phyloP scores from a whole-genome alignment of 2,329 filamentous ascomycete genomes.

The Elsinoe perseae region DNA sequence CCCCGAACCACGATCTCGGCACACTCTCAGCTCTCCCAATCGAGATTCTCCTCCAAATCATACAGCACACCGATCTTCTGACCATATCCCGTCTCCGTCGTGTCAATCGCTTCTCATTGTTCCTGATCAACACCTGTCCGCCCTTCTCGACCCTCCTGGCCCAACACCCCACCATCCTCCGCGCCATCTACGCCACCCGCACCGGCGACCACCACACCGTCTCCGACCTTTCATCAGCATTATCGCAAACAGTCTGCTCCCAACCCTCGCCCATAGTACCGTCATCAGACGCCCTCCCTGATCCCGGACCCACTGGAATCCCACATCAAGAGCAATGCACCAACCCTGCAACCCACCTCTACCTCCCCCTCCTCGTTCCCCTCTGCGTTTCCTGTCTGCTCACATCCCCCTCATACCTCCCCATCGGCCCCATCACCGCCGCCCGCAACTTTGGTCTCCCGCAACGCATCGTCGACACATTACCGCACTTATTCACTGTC shows the following conservation, averaged over 20 bases:
- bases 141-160: neutral
- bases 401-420: neutral
- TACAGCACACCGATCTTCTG: neutral
- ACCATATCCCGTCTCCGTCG: constrained; percentile 9
- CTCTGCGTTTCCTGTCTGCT: neutral
- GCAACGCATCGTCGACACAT: neutral
- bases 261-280: neutral
- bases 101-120: neutral
- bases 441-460: constrained; percentile 1
- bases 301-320: neutral
- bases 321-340: neutral
- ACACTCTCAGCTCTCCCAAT: neutral
- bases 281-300: neutral
- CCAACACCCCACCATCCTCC: constrained; percentile 7
- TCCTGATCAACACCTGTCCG: neutral
- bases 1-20: neutral
- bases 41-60: neutral
- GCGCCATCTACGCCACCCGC: constrained; percentile 9
- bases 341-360: neutral
- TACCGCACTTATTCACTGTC: neutral
- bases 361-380: constrained; percentile 7
- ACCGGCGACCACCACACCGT: neutral
- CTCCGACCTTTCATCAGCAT: neutral
- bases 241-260: neutral
- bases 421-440: constrained; percentile 3